Conservation (phyloP, 192 early-diverging fungal species). For the Coemansia javaensis region DNA sequence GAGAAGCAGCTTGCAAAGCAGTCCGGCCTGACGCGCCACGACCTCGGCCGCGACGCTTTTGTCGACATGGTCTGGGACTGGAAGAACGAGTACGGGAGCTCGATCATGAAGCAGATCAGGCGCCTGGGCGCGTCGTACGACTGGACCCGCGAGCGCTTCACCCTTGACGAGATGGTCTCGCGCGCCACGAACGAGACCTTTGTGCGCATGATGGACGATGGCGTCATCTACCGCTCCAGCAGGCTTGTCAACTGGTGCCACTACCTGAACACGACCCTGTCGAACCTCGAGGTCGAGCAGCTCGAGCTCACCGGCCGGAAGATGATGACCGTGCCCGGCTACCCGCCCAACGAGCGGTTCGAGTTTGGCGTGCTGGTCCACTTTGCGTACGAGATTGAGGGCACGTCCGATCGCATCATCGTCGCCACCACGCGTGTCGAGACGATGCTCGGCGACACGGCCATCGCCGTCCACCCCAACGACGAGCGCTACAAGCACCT, state of each 20-base stretch:
- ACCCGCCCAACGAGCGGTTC: slow-evolving; percentile 88
- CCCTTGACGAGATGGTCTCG: slow-evolving; percentile 78
- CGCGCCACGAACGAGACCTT: slow-evolving; percentile 92
- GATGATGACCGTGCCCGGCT: slow-evolving; percentile 83
- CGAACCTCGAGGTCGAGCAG: slow-evolving; percentile 95
- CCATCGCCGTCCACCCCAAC: slow-evolving; percentile 89
- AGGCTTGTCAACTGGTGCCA: slow-evolving; percentile 99
- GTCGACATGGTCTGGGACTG: slow-evolving; percentile 89
- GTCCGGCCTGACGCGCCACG: slow-evolving; percentile 77
- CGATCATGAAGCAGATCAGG: slow-evolving; percentile 85
- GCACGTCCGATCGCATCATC: slow-evolving; percentile 78
- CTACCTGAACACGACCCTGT: slow-evolving; percentile 89
- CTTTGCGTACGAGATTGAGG: slow-evolving; percentile 91
- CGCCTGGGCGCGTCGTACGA: slow-evolving; percentile 90
- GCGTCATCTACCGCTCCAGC: slow-evolving; percentile 93
- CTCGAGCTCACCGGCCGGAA: slow-evolving; percentile 82
- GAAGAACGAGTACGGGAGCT: slow-evolving; percentile 80
- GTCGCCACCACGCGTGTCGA: slow-evolving; percentile 99
- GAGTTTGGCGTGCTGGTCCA: slow-evolving; percentile 97
- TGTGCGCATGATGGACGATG: slow-evolving; percentile 89
- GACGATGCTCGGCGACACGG: slow-evolving; percentile 99
- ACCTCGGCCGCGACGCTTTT: slow-evolving; percentile 88
- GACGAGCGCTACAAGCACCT: slow-evolving; percentile 94
- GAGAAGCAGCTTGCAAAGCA: slow-evolving; percentile 93
- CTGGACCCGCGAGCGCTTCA: slow-evolving; percentile 89